These are phyloP conservation scores for Sugiyamaella novakii DNA, from an alignment of 1,139 yeast genomes.

Conservation along the genomic window DNA sequence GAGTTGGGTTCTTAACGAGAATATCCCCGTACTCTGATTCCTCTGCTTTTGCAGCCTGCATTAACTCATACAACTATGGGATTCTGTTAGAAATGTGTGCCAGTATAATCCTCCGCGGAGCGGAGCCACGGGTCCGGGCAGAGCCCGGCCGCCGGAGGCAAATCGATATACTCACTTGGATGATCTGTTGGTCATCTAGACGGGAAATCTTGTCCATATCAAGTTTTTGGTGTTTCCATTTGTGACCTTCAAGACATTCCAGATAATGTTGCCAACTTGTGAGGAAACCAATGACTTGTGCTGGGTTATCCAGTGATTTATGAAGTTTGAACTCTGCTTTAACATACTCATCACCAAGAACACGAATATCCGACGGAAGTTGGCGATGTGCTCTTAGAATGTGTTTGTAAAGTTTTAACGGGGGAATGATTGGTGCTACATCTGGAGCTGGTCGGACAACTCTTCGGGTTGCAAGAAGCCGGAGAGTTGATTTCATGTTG, in stretches of 20 bases:
- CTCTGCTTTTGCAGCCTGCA: constrained; percentile 59
- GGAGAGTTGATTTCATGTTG: constrained; percentile 55
- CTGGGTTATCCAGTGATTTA: constrained; percentile 76
- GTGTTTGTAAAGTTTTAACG: constrained; percentile 71
- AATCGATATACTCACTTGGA: constrained; percentile 50
- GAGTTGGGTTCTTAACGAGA: constrained; percentile 11
- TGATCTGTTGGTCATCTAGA: constrained; percentile 89
- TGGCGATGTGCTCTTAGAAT: constrained; percentile 76
- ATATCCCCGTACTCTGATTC: constrained; percentile 37
- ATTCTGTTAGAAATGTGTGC: constrained; percentile 42
- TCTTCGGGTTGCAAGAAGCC: constrained; percentile 57
- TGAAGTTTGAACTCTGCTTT: constrained; percentile 91
- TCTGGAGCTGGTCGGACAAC: constrained; percentile 52
- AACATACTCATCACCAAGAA: constrained; percentile 87
- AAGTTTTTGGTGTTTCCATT: constrained; percentile 73
- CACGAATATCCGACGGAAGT: constrained; percentile 63
- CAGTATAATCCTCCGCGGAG: too few species aligned
- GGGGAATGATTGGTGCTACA: constrained; percentile 59
- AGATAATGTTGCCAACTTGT: constrained; percentile 92
- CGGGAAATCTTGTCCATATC: constrained; percentile 68
- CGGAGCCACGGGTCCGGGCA: constrained; percentile 4
- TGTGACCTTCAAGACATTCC: constrained; percentile 67
- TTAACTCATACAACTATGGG: constrained; percentile 58
- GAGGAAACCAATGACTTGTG: constrained; percentile 89
- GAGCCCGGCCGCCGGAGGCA: constrained; percentile 6